Conservation (phyloP, 257 asterid species). For the Marsdenia floribunda region DNA sequence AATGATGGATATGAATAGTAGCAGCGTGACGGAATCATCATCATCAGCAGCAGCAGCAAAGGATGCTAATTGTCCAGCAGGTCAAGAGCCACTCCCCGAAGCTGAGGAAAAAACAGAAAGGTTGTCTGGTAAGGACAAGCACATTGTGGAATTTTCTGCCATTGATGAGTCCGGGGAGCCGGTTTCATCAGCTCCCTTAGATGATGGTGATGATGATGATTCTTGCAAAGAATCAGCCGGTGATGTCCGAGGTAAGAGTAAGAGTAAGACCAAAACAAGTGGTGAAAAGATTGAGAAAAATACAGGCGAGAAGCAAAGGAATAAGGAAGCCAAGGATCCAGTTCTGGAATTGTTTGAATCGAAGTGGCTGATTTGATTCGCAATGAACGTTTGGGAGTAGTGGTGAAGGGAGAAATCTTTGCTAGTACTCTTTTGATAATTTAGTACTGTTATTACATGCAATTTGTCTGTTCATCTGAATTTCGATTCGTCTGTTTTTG, state of each 20-base stretch:
- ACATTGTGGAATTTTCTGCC: slow-evolving; percentile 21
- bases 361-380: too few relatives aligned
- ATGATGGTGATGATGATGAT: too few relatives aligned
- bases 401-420: too few relatives aligned
- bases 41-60: neutral
- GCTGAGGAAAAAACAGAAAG: slow-evolving; percentile 1
- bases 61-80: neutral
- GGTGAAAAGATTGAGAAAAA: neutral
- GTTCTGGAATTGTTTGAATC: too few relatives aligned
- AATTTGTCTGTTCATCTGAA: too few relatives aligned
- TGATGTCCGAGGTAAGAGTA: neutral
- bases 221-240: neutral
- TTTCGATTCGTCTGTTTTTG: too few relatives aligned
- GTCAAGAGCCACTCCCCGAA: neutral
- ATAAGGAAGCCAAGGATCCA: too few relatives aligned
- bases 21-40: neutral
- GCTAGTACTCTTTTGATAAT: too few relatives aligned
- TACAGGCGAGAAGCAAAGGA: too few relatives aligned
- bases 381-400: too few relatives aligned
- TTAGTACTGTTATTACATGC: too few relatives aligned
- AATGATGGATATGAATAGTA: slow-evolving; percentile 22
- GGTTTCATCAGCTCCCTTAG: neutral
- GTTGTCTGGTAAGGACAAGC: too few relatives aligned
- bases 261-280: slow-evolving; percentile 14
- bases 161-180: slow-evolving; percentile 25